Conservation (phyloP, 306 rosid genomes). For the Cucurbita ficifolia region DNA sequence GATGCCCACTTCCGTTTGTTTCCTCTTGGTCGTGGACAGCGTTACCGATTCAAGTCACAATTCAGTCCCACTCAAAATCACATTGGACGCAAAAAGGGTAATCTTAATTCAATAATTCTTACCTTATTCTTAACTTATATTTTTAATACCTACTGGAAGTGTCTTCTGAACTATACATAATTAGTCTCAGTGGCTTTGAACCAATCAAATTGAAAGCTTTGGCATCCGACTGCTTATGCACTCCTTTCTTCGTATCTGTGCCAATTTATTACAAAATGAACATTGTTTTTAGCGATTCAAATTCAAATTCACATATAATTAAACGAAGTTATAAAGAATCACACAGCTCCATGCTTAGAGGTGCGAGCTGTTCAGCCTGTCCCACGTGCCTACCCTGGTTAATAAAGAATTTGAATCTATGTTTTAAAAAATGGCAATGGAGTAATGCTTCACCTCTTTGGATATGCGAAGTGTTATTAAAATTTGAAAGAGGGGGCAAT, state of each 20-base stretch:
- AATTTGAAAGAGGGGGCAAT: background rate
- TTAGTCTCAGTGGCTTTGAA: background rate
- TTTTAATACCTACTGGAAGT: background rate
- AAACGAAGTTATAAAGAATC: constrained; percentile 8
- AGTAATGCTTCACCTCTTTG: constrained; percentile 9
- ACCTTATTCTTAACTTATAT: background rate
- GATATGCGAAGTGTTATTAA: background rate
- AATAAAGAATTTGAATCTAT: background rate
- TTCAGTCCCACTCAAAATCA: constrained; percentile 3
- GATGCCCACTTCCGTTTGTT: constrained; percentile 9
- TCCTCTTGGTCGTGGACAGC: constrained; percentile 11
- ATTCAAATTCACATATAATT: background rate
- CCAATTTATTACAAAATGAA: background rate
- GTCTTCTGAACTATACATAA: background rate
- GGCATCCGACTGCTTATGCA: background rate
- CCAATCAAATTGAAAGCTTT: constrained; percentile 2
- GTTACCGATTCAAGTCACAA: constrained; percentile 8
- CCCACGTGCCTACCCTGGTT: constrained; percentile 39
- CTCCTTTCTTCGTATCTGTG: constrained; percentile 5
- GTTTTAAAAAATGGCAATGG: background rate
- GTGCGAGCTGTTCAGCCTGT: constrained; percentile 40
- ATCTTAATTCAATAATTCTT: background rate
- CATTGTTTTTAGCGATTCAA: constrained; percentile 5
- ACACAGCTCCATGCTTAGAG: constrained; percentile 41
- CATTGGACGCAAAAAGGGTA: background rate